Evolutionary conservation across 805 yeast species (phyloP).

Genomic region (Saccharomycopsis selenospora): DNA sequence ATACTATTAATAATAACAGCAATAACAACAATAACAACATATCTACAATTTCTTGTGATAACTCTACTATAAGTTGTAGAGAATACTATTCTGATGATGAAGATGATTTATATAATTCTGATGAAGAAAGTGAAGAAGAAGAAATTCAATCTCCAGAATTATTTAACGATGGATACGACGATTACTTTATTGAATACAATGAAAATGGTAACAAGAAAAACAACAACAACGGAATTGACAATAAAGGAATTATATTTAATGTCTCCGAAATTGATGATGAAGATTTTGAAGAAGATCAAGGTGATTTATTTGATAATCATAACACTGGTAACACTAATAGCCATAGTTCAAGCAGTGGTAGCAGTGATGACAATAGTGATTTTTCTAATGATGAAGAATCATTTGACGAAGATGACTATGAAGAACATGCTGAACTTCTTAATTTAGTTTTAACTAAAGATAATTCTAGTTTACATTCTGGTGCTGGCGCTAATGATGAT

Average conservation of each 20-base stretch:
- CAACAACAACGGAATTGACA: neutral
- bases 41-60: slow-evolving; percentile 26
- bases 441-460: no score
- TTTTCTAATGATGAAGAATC: neutral
- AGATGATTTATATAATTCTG: slow-evolving; percentile 17
- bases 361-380: slow-evolving; percentile 1
- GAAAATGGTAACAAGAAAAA: slow-evolving; percentile 6
- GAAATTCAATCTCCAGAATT: slow-evolving; percentile 18
- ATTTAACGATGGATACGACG: neutral
- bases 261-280: slow-evolving; percentile 1
- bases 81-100: slow-evolving; percentile 27
- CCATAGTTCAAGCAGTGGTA: neutral
- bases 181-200: slow-evolving; percentile 8
- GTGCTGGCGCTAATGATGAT: slow-evolving; percentile 9
- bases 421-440: neutral
- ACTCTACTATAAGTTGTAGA: slow-evolving; percentile 30
- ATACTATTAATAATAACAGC: slow-evolving; percentile 19
- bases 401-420: neutral
- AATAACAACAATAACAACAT: slow-evolving; percentile 20
- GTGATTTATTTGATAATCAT: slow-evolving; percentile 1
- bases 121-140: slow-evolving; percentile 23
- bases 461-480: neutral
- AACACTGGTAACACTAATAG: neutral
- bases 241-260: neutral
- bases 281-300: slow-evolving; percentile 2